Evolutionary conservation across 2,329 filamentous ascomycete genomes (phyloP), one percentile per base, ranked within the genome.

Genomic region (Westerdykella aurantiaca): DNA sequence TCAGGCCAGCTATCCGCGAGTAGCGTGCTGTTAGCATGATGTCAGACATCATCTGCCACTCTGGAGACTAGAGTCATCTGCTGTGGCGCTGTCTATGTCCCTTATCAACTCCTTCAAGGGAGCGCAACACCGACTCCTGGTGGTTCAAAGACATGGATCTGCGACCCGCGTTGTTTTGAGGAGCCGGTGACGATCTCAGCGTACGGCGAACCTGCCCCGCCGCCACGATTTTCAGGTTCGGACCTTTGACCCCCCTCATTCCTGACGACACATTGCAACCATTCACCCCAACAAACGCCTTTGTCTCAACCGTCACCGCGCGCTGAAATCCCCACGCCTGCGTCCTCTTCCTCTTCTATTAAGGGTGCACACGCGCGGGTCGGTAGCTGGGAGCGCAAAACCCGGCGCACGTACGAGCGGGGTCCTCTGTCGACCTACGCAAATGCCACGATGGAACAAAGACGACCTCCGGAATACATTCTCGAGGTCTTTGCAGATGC

Each of bases 401-500:
- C 9, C 37, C 37, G 17, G n/a, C 37, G 14, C 5, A 23, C 18
- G 3, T 21, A 38, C 37, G 17, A 21, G 22, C 17, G 17, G 37
- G 37, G 37, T 29, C 29, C 38, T 33, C 39, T 18, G 14, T 18
- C 34, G 34, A 41, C 31, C 42, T 41, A 45, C 46, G 53, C 54
- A 50, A 47, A 56, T 61, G 57, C 56, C 47, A 63, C 17, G 48
- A 85, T 85, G 81, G 81, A 85, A 57, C 74, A 74, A 67, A 77
- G 78, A 66, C 73, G 74, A 57, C 82, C 87, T 46, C 88, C 88
- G 58, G 89, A 96, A 70, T 95, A 95, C 72, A 88, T 87, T 55
- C 80, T 98, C 65, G 90, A 96, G 66, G 84, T 95, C 63, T 94
- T 96, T 67, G 87, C 90, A 46, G 93, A 97, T 70, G 87, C 88